Evolutionary conservation across 441 rosid genomes (phyloP).

Genomic region (Euphorbia celastroides): DNA sequence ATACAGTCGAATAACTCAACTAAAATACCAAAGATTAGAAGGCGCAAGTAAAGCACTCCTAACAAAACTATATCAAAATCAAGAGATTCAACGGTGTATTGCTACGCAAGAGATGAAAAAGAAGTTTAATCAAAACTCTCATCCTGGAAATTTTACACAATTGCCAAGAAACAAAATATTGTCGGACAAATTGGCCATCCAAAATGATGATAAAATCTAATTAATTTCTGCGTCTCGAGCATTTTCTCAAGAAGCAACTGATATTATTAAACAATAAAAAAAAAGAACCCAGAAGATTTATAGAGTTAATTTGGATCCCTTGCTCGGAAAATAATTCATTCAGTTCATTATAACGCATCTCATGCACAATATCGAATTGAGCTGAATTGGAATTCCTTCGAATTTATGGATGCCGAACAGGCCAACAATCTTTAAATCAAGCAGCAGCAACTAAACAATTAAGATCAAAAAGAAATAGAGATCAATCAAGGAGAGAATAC

Average conservation of each 20-base stretch:
- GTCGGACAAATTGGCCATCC: neutral
- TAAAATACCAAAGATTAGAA: neutral
- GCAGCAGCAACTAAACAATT: neutral
- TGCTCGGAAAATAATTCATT: no score
- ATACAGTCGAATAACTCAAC: neutral
- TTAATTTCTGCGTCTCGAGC: neutral
- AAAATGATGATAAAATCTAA: neutral
- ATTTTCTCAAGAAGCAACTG: slow-evolving; percentile 6
- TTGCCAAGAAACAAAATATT: neutral
- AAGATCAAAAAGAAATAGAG: neutral
- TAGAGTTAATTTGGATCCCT: no score
- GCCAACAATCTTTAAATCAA: neutral
- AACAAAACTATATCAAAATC: neutral
- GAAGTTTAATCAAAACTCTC: neutral
- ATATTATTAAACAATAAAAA: neutral
- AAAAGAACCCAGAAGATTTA: neutral
- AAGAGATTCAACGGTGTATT: neutral
- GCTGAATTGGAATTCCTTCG: no score
- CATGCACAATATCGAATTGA: no score
- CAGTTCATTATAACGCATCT: no score
- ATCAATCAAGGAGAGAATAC: slow-evolving; percentile 23
- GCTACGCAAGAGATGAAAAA: neutral
- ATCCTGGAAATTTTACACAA: neutral
- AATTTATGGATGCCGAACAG: no score
- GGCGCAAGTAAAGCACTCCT: neutral